Evolutionary conservation across 2,329 filamentous ascomycete genomes (phyloP).

Genomic region (Penicillium janthinellum): DNA sequence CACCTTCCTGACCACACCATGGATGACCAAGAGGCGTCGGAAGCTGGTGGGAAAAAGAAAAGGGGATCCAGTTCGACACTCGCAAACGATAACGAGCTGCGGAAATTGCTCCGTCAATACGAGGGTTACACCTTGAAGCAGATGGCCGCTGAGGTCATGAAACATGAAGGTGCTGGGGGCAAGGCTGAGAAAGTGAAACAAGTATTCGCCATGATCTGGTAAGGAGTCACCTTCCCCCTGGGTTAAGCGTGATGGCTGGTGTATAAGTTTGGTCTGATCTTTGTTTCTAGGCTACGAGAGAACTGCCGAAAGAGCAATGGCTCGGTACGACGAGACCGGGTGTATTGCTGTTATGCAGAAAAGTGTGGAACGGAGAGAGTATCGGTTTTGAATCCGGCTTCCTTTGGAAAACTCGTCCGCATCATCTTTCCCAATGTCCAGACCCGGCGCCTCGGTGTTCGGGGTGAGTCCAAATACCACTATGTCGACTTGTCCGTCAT

Average conservation of each 20-base stretch:
- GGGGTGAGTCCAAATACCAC: slow-evolving; percentile 98
- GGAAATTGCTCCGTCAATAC: slow-evolving; percentile 51
- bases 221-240: slow-evolving; percentile 21
- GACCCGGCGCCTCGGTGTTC: slow-evolving; percentile 85
- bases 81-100: slow-evolving; percentile 53
- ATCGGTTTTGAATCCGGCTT: slow-evolving; percentile 92
- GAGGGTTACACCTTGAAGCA: slow-evolving; percentile 49
- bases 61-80: slow-evolving; percentile 51
- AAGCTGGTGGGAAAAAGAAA: slow-evolving; percentile 47
- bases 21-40: slow-evolving; percentile 48
- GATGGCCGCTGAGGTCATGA: slow-evolving; percentile 52
- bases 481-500: slow-evolving; percentile 62
- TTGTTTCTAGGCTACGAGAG: slow-evolving; percentile 46
- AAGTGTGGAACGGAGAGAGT: slow-evolving; percentile 91
- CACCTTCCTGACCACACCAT: slow-evolving; percentile 44
- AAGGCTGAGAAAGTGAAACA: slow-evolving; percentile 56
- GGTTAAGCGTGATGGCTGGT: slow-evolving; percentile 3
- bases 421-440: slow-evolving; percentile 95
- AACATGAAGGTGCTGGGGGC: slow-evolving; percentile 52
- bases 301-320: slow-evolving; percentile 50
- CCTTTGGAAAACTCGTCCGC: slow-evolving; percentile 94
- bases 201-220: slow-evolving; percentile 57
- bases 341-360: slow-evolving; percentile 94
- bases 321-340: slow-evolving; percentile 87
- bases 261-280: not conserved